Percentiles rank a stretch among this genome's conserved stretches.
These are phyloP conservation scores for Chlamydomonas incerta DNA, from an alignment of 139 green algal genomes.

Conservation along the genomic window DNA sequence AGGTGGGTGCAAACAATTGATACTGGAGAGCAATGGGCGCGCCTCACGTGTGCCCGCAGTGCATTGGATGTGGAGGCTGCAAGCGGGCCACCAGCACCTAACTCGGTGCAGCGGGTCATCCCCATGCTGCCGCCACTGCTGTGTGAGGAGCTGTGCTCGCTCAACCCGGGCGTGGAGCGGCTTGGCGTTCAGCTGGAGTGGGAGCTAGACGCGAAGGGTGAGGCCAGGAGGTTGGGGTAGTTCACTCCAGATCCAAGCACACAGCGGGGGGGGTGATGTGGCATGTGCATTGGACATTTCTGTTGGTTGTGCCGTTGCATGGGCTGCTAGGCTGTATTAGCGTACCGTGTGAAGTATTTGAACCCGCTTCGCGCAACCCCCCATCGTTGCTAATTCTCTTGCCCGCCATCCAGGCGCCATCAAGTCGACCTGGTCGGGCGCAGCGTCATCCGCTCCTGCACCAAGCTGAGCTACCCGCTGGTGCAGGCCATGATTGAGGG, in stretches of 20 bases:
- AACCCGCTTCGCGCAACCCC: too few relatives aligned
- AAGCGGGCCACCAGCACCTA: slow-evolving; percentile 79
- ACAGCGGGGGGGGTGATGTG: too few relatives aligned
- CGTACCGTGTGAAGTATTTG: too few relatives aligned
- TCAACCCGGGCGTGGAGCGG: slow-evolving; percentile 87
- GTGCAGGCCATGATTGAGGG: slow-evolving; percentile 95
- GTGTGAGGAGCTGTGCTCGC: slow-evolving; percentile 91
- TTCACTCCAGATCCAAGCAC: too few relatives aligned
- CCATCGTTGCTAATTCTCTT: too few relatives aligned
- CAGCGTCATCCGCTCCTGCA: slow-evolving; percentile 87
- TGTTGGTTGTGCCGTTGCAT: too few relatives aligned
- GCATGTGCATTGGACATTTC: too few relatives aligned
- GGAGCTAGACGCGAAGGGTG: slow-evolving; percentile 74
- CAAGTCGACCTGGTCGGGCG: slow-evolving; percentile 76
- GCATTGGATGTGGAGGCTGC: slow-evolving; percentile 86
- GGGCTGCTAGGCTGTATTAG: too few relatives aligned
- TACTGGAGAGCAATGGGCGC: too few relatives aligned
- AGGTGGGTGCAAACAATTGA: too few relatives aligned
- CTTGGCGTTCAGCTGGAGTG: slow-evolving; percentile 91
- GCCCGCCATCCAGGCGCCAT: slow-evolving; percentile 44
- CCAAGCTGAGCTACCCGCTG: slow-evolving; percentile 91
- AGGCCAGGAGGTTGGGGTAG: too few relatives aligned
- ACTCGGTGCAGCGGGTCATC: slow-evolving; percentile 81
- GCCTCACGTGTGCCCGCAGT: too few relatives aligned
- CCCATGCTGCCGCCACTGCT: slow-evolving; percentile 92